These are phyloP conservation scores for Chlorella sp. DNA, from an alignment of 139 green algal genomes.

Conservation along the genomic window DNA sequence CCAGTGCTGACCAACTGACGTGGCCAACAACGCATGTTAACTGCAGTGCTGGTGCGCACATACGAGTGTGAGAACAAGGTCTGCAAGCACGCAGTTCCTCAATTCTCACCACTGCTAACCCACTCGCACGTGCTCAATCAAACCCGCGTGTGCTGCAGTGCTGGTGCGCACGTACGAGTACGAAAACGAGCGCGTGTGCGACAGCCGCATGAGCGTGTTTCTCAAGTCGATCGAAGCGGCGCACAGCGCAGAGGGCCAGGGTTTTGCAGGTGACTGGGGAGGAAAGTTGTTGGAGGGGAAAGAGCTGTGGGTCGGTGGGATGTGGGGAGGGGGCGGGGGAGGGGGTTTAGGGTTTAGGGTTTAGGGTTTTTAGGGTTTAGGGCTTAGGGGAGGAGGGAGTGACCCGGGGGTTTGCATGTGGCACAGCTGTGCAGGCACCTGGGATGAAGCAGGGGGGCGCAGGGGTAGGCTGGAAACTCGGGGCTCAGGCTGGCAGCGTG, in stretches of 20 bases:
- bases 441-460: neutral
- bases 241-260: slow-evolving; percentile 50
- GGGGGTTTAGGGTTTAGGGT: no score
- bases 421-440: no score
- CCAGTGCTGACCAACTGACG: no score
- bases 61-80: slow-evolving; percentile 77
- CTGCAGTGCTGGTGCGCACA: slow-evolving; percentile 58
- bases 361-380: no score
- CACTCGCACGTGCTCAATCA: no score
- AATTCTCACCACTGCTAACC: no score
- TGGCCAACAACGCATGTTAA: no score
- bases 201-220: slow-evolving; percentile 71
- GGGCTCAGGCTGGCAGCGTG: no score
- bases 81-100: slow-evolving; percentile 39
- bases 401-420: no score
- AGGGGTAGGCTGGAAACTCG: neutral
- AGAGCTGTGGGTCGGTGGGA: no score
- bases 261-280: slow-evolving; percentile 68
- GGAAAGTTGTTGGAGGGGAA: neutral
- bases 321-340: neutral
- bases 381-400: no score
- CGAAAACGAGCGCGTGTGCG: slow-evolving; percentile 69
- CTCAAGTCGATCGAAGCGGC: slow-evolving; percentile 76
- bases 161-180: slow-evolving; percentile 78
- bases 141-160: slow-evolving; percentile 7